Evolutionary conservation across 164 flowering plant genomes (phyloP).

Genomic region (Brasenia schreberi): DNA sequence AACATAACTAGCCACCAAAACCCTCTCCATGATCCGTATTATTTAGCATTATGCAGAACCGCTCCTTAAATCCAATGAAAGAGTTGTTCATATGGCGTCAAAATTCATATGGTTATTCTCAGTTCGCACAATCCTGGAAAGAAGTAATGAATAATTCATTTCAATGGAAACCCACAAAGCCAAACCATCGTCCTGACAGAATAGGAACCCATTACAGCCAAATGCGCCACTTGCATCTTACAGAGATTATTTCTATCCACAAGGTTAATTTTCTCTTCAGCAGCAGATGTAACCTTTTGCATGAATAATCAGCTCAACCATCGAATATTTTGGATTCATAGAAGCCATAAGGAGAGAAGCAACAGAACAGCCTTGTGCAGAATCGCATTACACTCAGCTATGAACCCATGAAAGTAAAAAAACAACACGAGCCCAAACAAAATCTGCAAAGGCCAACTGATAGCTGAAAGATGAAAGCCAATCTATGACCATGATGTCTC

Average conservation of each 20-base stretch:
- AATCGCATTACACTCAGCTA: background rate
- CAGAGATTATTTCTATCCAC: too few relatives aligned
- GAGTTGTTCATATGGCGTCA: background rate
- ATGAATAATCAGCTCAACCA: background rate
- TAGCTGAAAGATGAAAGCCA: background rate
- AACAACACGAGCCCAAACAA: slow-evolving; percentile 8
- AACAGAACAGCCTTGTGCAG: background rate
- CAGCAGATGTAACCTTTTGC: background rate
- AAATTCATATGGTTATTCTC: background rate
- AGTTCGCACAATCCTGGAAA: background rate
- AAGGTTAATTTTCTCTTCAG: background rate
- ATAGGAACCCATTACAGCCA: background rate
- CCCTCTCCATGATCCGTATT: too few relatives aligned
- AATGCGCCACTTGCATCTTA: background rate
- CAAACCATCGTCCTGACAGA: background rate
- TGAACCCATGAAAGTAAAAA: slow-evolving; percentile 1
- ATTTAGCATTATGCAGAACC: background rate
- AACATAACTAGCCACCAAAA: too few relatives aligned
- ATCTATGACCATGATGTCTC: slow-evolving; percentile 10
- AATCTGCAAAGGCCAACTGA: slow-evolving; percentile 2
- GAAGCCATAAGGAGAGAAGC: background rate
- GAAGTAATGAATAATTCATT: too few relatives aligned
- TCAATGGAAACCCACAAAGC: too few relatives aligned
- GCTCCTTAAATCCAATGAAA: background rate
- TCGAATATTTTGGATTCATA: too few relatives aligned